Evolutionary conservation across 2,329 filamentous ascomycete genomes (phyloP).

Genomic region (Botrytis elliptica): DNA sequence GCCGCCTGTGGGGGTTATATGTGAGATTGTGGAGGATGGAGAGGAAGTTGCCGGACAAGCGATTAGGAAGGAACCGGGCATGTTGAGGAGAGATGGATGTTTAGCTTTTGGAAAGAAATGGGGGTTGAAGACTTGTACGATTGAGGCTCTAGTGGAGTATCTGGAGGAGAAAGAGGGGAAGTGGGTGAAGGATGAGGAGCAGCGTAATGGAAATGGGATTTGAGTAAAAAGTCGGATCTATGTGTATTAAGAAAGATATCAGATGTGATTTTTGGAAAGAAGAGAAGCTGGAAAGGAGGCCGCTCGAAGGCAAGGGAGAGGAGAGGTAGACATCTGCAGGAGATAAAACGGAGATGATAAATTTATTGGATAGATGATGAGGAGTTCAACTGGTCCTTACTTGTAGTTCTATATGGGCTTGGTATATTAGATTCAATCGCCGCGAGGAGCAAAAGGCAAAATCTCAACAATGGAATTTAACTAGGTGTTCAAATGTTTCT

Average conservation of each 20-base stretch:
- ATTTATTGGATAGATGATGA: neutral
- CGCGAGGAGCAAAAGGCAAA: constrained; percentile 8
- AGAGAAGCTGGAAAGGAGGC: neutral
- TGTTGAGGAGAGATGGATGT: constrained; percentile 89
- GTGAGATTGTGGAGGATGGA: constrained; percentile 86
- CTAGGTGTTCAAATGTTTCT: neutral
- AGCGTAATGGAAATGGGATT: neutral
- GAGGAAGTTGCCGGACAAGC: constrained; percentile 67
- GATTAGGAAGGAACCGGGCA: constrained; percentile 67
- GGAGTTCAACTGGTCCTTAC: neutral
- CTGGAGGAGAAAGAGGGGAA: constrained; percentile 38
- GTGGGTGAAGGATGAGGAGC: constrained; percentile 31
- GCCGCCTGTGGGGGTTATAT: constrained; percentile 75
- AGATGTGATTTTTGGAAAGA: neutral
- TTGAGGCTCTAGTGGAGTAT: constrained; percentile 81
- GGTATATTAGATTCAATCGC: neutral
- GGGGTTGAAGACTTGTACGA: constrained; percentile 92
- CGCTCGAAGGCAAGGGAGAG: too few relatives aligned
- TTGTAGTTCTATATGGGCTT: constrained; percentile 10
- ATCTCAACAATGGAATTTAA: constrained; percentile 1
- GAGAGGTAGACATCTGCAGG: neutral
- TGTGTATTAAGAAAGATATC: neutral
- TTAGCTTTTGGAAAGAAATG: constrained; percentile 83
- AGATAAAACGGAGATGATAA: neutral
- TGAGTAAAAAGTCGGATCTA: neutral